Evolutionary conservation across 371 early-diverging fungal species (phyloP), one percentile per base, ranked within the genome.

Genomic region (Saksenaea oblongispora): DNA sequence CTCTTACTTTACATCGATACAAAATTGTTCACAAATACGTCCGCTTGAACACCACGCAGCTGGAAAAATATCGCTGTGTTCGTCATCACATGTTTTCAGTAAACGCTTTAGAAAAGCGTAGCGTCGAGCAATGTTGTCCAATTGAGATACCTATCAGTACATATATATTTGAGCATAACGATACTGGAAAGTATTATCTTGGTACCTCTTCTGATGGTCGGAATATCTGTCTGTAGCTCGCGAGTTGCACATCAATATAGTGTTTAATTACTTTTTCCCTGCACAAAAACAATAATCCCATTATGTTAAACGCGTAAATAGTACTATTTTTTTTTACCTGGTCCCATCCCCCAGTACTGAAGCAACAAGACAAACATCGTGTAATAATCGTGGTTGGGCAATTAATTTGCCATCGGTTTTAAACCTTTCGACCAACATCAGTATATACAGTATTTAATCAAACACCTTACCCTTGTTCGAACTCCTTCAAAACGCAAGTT

Each of bases 41-140:
- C 90, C 90, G 39, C 86, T 91, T 2, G 93, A 83, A 26, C 85
- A 78, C 98, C 98, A 97, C 3, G 72, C 60, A 3, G 75, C 68
- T 1, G 96, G 96, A 62, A 98, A 97, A 8, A 95, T 82, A 1
- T 75, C 72, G 0, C 86, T 83, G 67, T 96, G 95, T 34, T 91
- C 91, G 10, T 96, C 96, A 64, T 95, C 93, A 66, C 87, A 89
- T 5, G 83, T 85, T 70, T 93, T 94, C 27, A 96, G 66, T 11
- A 91, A 75, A 35, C 97, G 87, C 65, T 95, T 92, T 39, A 98
- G 73, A 89, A 95, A 97, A 1, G 98, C 92, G 74, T 93, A 97
- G n/a, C 98, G 84, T 22, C 95, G 82, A 1, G 93, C 87, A 0
- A 95, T 85, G 59, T 95, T 88, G 37, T 92, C 95, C 3, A 98